Evolutionary conservation across 805 yeast genomes (phyloP), one percentile per base, ranked within the genome.

Genomic region (Diddensiella transvaalensis): DNA sequence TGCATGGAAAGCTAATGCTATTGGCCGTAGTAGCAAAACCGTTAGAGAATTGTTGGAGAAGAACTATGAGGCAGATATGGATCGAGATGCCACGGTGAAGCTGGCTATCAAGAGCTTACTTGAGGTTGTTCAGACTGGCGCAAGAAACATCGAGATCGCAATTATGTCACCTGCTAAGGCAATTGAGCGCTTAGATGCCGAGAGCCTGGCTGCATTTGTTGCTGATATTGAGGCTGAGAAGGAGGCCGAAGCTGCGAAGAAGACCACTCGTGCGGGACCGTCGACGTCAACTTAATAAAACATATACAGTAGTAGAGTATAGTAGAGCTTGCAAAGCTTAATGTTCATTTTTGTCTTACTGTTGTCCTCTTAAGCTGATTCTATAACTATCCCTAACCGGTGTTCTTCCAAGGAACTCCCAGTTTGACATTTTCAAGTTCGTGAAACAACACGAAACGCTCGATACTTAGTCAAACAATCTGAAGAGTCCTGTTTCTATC

Each of bases 51-150:
- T 90, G 60, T 77, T 93, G 67, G 99, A 93, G 67, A 90, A 89
- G 71, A 86, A 87, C 62, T 88, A 87, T 71, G 65, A 68, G 51
- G 76, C 70, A 32, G 80, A 71, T 8, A 77, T 82, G 69, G 82
- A 78, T 46, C 72, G 76, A 44, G 87, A 82, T 54, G 84, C 79
- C 33, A 84, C 96, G 19, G 74, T 90, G 48, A 80, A 80, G 58
- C 80, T 93, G 61, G 81, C 97, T 2, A 81, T 93, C 44, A 87
- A 86, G 71, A 82, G 95, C 15, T 74, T 93, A 59, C 75, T 93
- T 59, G 99, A 93, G 68, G 97, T 93, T 43, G 99, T 93, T 21
- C 98, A 93, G 72, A 90, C 97, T 2, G 99, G 99, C 37, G 95
- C 97, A 40, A 87, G 87, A 66, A 93, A 93, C 68, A 90, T 93